phyloP scores from a whole-genome alignment of 768 basidiomycete species.

The Cubamyces lactineus region DNA sequence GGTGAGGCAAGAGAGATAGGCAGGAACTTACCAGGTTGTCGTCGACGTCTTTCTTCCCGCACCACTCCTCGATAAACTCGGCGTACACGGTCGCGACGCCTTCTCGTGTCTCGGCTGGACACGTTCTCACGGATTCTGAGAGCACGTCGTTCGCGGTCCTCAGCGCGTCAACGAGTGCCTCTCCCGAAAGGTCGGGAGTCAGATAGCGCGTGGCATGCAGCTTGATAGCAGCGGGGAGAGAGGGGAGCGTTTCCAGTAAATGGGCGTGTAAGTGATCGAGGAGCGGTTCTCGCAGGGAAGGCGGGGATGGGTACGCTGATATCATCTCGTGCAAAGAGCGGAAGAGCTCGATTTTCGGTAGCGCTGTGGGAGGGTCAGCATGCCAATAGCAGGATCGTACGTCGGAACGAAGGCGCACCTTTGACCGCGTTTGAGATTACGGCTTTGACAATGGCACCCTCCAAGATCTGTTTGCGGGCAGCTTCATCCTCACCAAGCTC shows the following conservation, averaged over 20 bases:
- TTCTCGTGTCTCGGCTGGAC: conserved; percentile 26
- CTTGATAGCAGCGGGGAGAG: conserved; percentile 42
- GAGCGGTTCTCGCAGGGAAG: conserved; percentile 42
- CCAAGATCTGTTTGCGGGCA: conserved; percentile 69
- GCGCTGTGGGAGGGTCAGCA: conserved; percentile 36
- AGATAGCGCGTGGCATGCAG: conserved; percentile 44
- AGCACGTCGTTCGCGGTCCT: conserved; percentile 52
- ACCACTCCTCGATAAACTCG: conserved; percentile 53
- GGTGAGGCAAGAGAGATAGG: conserved; percentile 1
- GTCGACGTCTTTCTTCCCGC: conserved; percentile 35
- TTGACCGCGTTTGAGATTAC: conserved; percentile 76
- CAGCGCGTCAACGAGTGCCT: conserved; percentile 58
- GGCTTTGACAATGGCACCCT: conserved; percentile 77
- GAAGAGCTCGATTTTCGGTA: conserved; percentile 47
- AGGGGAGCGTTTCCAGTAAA: conserved; percentile 41
- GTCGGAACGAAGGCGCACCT: conserved; percentile 49
- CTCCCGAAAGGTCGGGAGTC: conserved; percentile 44
- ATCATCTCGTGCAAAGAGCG: conserved; percentile 46
- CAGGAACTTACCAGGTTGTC: conserved; percentile 34
- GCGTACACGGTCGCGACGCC: conserved; percentile 44
- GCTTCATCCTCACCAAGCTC: conserved; percentile 52
- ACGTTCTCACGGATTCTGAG: conserved; percentile 37
- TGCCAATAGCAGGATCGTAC: neutral
- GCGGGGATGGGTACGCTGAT: conserved; percentile 46
- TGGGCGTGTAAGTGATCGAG: conserved; percentile 49